Evolutionary conservation across 805 yeast genomes (phyloP).

Genomic region (Osmozyma mogii): DNA sequence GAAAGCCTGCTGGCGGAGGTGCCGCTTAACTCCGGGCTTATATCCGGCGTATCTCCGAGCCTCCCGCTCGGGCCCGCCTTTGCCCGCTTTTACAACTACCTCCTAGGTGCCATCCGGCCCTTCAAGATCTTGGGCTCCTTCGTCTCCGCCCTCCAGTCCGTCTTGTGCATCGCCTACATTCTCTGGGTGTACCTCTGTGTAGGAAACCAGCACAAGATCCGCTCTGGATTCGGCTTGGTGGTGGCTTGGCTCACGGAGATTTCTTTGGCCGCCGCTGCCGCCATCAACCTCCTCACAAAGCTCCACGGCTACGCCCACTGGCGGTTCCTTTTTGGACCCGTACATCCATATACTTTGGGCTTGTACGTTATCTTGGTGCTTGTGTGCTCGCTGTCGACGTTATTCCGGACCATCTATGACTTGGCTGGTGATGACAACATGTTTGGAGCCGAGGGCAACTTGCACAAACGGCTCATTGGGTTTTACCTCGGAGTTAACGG

Average conservation of each 20-base stretch:
- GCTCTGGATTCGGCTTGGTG: conserved; percentile 28
- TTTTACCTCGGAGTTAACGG: conserved; percentile 22
- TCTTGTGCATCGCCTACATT: conserved; percentile 8
- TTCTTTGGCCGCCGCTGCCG: conserved; percentile 18
- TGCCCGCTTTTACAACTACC: conserved; percentile 7
- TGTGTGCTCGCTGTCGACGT: conserved; percentile 22
- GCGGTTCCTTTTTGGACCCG: conserved; percentile 22
- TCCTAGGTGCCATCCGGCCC: conserved; percentile 1
- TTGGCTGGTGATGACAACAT: conserved; percentile 17
- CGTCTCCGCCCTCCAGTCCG: conserved; percentile 2
- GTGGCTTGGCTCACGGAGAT: conserved; percentile 28
- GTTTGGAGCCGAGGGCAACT: conserved; percentile 11
- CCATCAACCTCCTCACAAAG: conserved; percentile 17
- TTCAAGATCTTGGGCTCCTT: conserved; percentile 3
- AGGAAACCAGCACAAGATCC: conserved; percentile 26
- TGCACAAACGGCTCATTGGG: conserved; percentile 21
- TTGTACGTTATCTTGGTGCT: conserved; percentile 18
- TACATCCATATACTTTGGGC: conserved; percentile 15
- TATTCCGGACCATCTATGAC: conserved; percentile 21
- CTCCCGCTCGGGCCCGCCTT: too few relatives aligned
- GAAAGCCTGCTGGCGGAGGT: too few relatives aligned
- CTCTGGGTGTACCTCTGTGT: conserved; percentile 21
- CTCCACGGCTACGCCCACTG: conserved; percentile 14
- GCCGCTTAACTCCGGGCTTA: too few relatives aligned
- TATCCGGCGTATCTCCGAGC: too few relatives aligned